Evolutionary conservation across 2,329 filamentous ascomycete species (phyloP), one percentile per base, ranked within the genome.

Genomic region (Chrysoporthe puriensis): DNA sequence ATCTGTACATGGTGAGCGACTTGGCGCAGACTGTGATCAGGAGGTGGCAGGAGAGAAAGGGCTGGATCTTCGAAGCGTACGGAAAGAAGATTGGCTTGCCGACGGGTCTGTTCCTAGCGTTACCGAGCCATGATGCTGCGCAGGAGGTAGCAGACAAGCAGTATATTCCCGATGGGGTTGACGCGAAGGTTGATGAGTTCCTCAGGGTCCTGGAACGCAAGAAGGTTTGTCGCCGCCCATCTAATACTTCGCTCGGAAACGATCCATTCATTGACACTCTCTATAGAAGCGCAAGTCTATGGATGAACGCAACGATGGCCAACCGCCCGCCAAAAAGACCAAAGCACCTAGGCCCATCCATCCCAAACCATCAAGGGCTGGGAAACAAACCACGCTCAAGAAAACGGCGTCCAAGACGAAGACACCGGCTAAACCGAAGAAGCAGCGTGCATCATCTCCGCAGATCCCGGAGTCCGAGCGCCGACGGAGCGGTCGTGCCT

Each of bases 81-180:
- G 88, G 94, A 0, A 89, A 87, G 56, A 96, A 96, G 79, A 86
- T 96, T 68, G 90, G 91, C 18, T 81, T 98, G 68, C 94, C 96
- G 0, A 86, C 88, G 40, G 91, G 91, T 1, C 84, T 98, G 18
- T 98, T 96, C 77, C 85, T 86, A 18, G 84, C 88, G 3, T 85
- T 98, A 71, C 86, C 90, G 26, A 92, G 87, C 70, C 94, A 96
- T 74, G 87, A 90, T 42, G 86, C 89, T 61, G 94, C 94, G 0
- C 91, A 96, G 75, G 88, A 92, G 73, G 94, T 97, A 74, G 93
- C 94, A 0, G 90, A 93, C 77, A 96, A 91, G 82, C 90, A 91
- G 68, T 97, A 91, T 76, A 85, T 97, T 13, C 90, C 93, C 0
- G 90, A 94, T 16, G 91, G 90, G 34, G 79, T 92, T 21, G 91